Evolutionary conservation across 257 asterid species (phyloP), one percentile per base, ranked within the genome.

Genomic region (Penstemon eatonii): DNA sequence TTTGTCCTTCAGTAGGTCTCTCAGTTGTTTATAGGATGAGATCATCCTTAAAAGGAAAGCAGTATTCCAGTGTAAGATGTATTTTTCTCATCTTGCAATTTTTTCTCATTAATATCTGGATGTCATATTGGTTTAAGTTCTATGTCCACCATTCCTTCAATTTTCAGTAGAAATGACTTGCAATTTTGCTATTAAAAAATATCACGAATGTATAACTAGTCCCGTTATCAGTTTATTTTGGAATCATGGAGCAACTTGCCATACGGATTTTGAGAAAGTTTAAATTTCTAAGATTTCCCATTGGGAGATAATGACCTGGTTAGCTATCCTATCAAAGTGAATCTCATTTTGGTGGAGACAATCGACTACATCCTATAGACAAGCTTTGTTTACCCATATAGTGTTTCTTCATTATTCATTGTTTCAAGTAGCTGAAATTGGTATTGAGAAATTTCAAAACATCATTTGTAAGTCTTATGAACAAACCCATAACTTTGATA

Each of bases 401-500:
- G 18, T 15, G 53, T 13, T 65, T 65, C 60, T 50, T 51, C 49
- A 41, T 8, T 66, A 51, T 39, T 4, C 62, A 15, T 56, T 55
- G 56, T 60, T 53, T 67, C 54, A 3, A 65, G 58, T 5, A 37
- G 56, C 69, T 38, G 55, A 60, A 60, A 60, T 51, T 58, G 63
- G 15, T 60, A 50, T 66, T 45, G 57, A 47, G 52, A 69, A 56
- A 65, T 65, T 65, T 42, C 4, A 53, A 7, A 54, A 33, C 51
- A 57, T 44, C 56, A 13, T 52, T 47, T 12, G 5, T 43, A 43
- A 25, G 56, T 62, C 69, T 58, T 7, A 43, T 25, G 38, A 13
- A 47, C 67, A 52, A 69, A 53, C 44, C 60, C 43, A 69, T 15
- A 65, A 37, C 10, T 46, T 68, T 51, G 78, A 63, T 50, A 37